These are phyloP conservation scores for Talaromyces proteolyticus DNA, from an alignment of 495 filamentous ascomycete genomes.

Conservation along the genomic window DNA sequence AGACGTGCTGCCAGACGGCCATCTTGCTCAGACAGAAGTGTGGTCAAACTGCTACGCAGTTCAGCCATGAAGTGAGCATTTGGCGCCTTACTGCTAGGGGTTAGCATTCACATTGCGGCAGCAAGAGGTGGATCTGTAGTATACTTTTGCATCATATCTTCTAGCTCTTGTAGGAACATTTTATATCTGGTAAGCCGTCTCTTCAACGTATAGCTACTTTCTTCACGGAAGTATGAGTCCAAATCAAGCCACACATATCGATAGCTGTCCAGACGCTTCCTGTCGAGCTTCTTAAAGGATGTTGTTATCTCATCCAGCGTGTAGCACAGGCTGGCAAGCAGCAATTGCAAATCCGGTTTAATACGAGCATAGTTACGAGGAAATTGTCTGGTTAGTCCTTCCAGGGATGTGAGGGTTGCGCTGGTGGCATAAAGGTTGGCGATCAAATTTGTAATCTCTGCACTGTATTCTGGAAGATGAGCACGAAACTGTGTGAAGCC, in stretches of 20 bases:
- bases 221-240: conserved; percentile 39
- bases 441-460: conserved; percentile 50
- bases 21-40: conserved; percentile 32
- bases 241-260: conserved; percentile 49
- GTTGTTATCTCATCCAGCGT: conserved; percentile 48
- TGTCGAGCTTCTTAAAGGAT: conserved; percentile 43
- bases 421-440: conserved; percentile 50
- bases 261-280: conserved; percentile 30
- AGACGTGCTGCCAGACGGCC: conserved; percentile 26
- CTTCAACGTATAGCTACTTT: conserved; percentile 41
- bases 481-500: conserved; percentile 45
- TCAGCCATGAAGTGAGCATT: conserved; percentile 23
- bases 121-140: conserved; percentile 8
- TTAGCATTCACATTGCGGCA: neutral
- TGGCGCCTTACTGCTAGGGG: conserved; percentile 18
- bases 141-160: conserved; percentile 41
- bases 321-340: conserved; percentile 40
- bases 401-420: conserved; percentile 39
- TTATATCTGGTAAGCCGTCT: conserved; percentile 50
- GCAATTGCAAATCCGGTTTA: conserved; percentile 36
- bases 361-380: conserved; percentile 27
- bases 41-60: conserved; percentile 28
- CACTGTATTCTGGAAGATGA: conserved; percentile 44
- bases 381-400: conserved; percentile 25
- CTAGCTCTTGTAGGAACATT: conserved; percentile 42